Conservation (phyloP, 2,329 filamentous ascomycete genomes). For the Sarocladium brachiariae region DNA sequence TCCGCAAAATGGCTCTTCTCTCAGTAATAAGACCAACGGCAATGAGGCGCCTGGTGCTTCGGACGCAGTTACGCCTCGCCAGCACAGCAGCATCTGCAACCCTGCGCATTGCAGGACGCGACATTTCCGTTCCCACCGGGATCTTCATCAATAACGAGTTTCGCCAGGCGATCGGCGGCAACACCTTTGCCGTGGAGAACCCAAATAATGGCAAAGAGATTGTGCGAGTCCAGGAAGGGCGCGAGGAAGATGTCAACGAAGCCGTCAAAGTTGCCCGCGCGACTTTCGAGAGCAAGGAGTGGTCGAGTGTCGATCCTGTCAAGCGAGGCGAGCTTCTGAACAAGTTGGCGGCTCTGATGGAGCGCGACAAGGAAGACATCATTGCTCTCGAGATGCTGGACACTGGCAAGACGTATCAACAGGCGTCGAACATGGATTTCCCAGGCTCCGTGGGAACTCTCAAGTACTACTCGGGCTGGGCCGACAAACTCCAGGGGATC, state of each 20-base stretch:
- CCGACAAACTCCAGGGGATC: slow-evolving; percentile 64
- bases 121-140: too few species aligned
- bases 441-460: slow-evolving; percentile 23
- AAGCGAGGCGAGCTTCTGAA: slow-evolving; percentile 62
- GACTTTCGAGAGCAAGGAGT: slow-evolving; percentile 65
- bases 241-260: slow-evolving; percentile 68
- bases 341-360: background rate
- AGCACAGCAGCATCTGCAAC: too few species aligned
- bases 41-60: too few species aligned
- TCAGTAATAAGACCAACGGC: too few species aligned
- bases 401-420: slow-evolving; percentile 45
- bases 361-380: background rate
- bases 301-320: slow-evolving; percentile 29
- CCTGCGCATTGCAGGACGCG: too few species aligned
- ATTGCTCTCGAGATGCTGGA: background rate
- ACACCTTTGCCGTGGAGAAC: slow-evolving; percentile 81
- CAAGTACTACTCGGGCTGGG: slow-evolving; percentile 64
- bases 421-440: slow-evolving; percentile 61
- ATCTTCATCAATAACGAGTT: slow-evolving; percentile 12
- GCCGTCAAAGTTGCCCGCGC: slow-evolving; percentile 73
- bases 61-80: too few species aligned
- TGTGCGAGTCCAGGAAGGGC: slow-evolving; percentile 66
- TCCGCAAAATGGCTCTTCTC: too few species aligned
- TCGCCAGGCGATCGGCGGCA: slow-evolving; percentile 56
- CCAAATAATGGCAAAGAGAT: slow-evolving; percentile 71